Evolutionary conservation across 164 flowering plant species (phyloP), one percentile per base, ranked within the genome.

Genomic region (Taxillus chinensis): DNA sequence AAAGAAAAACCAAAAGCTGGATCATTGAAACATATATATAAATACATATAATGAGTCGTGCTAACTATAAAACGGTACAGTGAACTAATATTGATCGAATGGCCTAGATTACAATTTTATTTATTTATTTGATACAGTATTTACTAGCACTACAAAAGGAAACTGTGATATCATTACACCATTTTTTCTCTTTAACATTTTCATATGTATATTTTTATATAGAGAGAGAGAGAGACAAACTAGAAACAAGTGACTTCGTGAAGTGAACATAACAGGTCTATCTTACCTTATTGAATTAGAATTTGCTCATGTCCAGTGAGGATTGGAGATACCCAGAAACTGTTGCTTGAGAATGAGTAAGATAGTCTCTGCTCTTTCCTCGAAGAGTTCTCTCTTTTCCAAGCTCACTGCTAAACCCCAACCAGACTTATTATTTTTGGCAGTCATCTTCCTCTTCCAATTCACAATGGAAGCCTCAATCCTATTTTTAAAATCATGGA

Each of bases 381-480:
- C 90, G 45, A 85, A 83, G 8, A 75, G 70, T 60, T 83, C 87
- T 71, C 90, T 75, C 68, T 85, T 85, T 75, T 85, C 90, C 62
- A 77, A 17, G 68, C 86, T 83, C 7, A 83, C 79, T 3, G 77
- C 82, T 40, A 87, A 80, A 40, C 83, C 80, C 87, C 87, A 85
- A 41, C 72, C 37, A 1, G 86, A 76, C 50, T 85, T 85, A 3
- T 65, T 61, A 61, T 85, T 87, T 67, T 86, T 86, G 14, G 73
- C 79, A 65, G 67, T 64, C 91, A 86, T 83, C 64, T 86, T 86
- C 64, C 91, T 77, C 71, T 70, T 79, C 88, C 88, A 86, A 39
- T 82, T 86, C 65, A 86, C 80, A 11, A 83, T 79, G 11, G 86
- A 86, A 43, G 88, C 91, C 74, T 86, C 91, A 37, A 86, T 86